phyloP scores from a whole-genome alignment of 352 stramenopile genomes.

The Pythium dissimile region DNA sequence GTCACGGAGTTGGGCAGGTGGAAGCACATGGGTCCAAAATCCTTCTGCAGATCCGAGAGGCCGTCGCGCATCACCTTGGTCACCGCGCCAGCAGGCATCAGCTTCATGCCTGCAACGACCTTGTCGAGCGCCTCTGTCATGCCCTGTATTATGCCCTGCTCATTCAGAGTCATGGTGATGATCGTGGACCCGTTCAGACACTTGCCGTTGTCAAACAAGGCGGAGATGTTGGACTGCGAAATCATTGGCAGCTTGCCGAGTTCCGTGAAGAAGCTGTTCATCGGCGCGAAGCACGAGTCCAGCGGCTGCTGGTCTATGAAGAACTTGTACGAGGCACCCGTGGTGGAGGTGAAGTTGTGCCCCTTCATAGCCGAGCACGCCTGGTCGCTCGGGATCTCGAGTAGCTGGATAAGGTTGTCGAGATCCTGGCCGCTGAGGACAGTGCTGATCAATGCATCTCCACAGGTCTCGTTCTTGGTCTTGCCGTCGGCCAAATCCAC shows the following conservation, averaged over 20 bases:
- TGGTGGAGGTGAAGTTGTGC: slow-evolving; percentile 26
- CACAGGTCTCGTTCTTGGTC: slow-evolving; percentile 27
- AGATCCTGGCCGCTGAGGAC: slow-evolving; percentile 19
- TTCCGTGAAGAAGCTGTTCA: slow-evolving; percentile 34
- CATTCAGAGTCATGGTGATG: slow-evolving; percentile 7
- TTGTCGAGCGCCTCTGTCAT: slow-evolving; percentile 11
- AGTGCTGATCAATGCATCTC: slow-evolving; percentile 11
- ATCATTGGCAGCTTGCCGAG: slow-evolving; percentile 30
- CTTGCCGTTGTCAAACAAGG: slow-evolving; percentile 20
- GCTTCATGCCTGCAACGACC: slow-evolving; percentile 21
- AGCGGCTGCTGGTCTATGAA: slow-evolving; percentile 25
- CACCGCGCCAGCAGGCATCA: slow-evolving; percentile 14
- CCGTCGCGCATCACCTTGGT: slow-evolving; percentile 15
- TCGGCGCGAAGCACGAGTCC: slow-evolving; percentile 34
- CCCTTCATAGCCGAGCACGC: slow-evolving; percentile 34
- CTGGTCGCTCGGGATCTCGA: slow-evolving; percentile 32
- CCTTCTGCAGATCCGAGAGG: slow-evolving; percentile 16
- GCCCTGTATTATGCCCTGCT: slow-evolving; percentile 13
- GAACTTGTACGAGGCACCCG: slow-evolving; percentile 21
- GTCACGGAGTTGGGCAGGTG: slow-evolving; percentile 21
- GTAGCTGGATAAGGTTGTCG: slow-evolving; percentile 24
- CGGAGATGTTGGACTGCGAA: slow-evolving; percentile 5
- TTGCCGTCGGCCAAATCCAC: slow-evolving; percentile 4
- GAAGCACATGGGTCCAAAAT: slow-evolving; percentile 28
- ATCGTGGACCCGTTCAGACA: slow-evolving; percentile 22